A percentile compares a stretch with the other conserved stretches of the same genome.
Conservation (phyloP, 108 stramenopile genomes). For the Schizochytrium sp. region DNA sequence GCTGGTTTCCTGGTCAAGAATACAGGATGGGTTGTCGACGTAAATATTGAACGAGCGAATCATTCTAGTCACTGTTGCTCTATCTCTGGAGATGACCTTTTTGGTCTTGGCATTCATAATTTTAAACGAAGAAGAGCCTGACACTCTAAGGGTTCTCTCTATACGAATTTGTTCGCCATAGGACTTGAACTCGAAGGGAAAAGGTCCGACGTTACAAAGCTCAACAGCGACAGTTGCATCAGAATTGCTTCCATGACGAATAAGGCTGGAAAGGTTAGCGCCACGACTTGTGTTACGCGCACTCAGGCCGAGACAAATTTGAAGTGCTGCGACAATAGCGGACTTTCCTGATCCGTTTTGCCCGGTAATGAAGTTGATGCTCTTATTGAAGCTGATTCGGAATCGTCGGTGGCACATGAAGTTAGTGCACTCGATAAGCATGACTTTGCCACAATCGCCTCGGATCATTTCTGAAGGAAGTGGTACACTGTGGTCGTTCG, state of each 20-base stretch:
- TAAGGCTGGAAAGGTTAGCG: not conserved
- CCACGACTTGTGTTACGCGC: not conserved
- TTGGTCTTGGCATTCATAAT: not conserved
- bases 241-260: slow-evolving; percentile 13
- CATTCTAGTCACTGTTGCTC: slow-evolving; percentile 87
- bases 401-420: slow-evolving; percentile 20
- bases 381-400: not conserved
- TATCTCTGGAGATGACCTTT: slow-evolving; percentile 63
- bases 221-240: not conserved
- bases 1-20: slow-evolving; percentile 96
- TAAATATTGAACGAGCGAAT: slow-evolving; percentile 86
- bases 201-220: not conserved
- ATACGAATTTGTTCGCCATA: not conserved
- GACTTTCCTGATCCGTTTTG: slow-evolving; percentile 38
- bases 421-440: slow-evolving; percentile 39
- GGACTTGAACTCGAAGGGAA: not conserved
- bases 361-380: slow-evolving; percentile 41
- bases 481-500: no score
- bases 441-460: slow-evolving; percentile 21
- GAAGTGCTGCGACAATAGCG: slow-evolving; percentile 1
- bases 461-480: no score
- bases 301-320: slow-evolving; percentile 2
- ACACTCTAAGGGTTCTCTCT: not conserved
- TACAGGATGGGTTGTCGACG: slow-evolving; percentile 96
- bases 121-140: not conserved